Base-by-base conservation (phyloP, 352 stramenopile species). In the Phytophthora palmivora region DNA sequence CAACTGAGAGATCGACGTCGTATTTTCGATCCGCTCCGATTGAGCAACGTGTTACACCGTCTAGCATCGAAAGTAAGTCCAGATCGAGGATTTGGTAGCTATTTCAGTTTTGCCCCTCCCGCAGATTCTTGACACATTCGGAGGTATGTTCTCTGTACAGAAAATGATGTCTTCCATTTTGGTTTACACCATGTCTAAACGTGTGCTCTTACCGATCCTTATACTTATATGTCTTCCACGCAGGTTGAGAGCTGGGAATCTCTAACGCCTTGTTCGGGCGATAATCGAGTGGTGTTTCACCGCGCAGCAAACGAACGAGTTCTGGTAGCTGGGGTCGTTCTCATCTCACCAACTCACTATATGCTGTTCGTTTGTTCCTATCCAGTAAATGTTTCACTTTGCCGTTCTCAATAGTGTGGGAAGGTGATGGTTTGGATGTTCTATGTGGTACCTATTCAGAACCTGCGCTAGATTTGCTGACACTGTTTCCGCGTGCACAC, bases 91-190 rank as follows among this genome's bases (percentile, higher is more conserved):
- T 48, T 1, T 63, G 34, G 37, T 63, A 71, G 0, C 48, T 41
- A 10, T 66, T 54, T 0, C 36, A 9, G 18, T 66, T 43, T 22
- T 71, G 63, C 8, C 55, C 62, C 1, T 12, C 14, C 0, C 55
- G 49, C 3, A 71, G 15, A 32, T 44, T 22, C 12, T 68, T 68
- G 32, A 68, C 21, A 58, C 54, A 33, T 65, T 70, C 1, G 19
- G 2, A 0, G 50, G 58, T 30, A 37, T 1, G 10, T 22, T 6
- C 4, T 0, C 24, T 64, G 39, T 2, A 1, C 0, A 3, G 24
- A 11, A 37, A 67, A 61, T n/a, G 33, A 0, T 6, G 21, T 5
- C 12, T 46, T 49, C 58, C 58, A 57, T 6, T 2, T 15, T 6
- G 60, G 52, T 12, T 21, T 0, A 55, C 54, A 6, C 48, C 48